A percentile compares a stretch with the other conserved stretches of the same genome.
Evolutionary conservation across 2,329 filamentous ascomycete species (phyloP).

Genomic region (Parastagonospora nodorum): DNA sequence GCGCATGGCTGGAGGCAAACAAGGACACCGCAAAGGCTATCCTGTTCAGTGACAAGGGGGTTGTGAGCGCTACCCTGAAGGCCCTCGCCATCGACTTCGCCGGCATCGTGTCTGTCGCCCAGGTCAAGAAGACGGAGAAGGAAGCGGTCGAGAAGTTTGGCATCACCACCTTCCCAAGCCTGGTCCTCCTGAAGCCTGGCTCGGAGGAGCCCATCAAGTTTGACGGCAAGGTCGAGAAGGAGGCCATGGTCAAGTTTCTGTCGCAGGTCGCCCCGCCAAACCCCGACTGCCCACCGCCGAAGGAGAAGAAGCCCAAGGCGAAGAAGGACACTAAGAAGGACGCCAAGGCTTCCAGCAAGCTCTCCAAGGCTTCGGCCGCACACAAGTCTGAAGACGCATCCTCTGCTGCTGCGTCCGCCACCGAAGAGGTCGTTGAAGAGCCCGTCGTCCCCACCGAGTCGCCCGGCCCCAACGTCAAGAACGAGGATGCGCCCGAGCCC

Average conservation of each 20-base stretch:
- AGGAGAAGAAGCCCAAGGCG: slow-evolving; percentile 50
- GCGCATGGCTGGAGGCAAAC: slow-evolving; percentile 71
- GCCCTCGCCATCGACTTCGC: slow-evolving; percentile 90
- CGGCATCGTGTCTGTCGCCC: slow-evolving; percentile 76
- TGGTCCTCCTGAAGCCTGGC: slow-evolving; percentile 78
- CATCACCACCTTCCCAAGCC: slow-evolving; percentile 76
- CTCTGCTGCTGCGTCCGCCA: slow-evolving; percentile 54
- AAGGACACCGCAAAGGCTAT: slow-evolving; percentile 80
- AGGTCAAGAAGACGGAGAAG: slow-evolving; percentile 81
- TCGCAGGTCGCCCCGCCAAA: slow-evolving; percentile 80
- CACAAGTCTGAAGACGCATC: slow-evolving; percentile 57
- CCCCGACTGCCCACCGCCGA: slow-evolving; percentile 68
- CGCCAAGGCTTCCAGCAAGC: slow-evolving; percentile 54
- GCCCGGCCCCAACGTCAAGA: slow-evolving; percentile 55
- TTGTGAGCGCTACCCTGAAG: slow-evolving; percentile 80
- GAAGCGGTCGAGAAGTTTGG: slow-evolving; percentile 74
- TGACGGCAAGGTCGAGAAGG: slow-evolving; percentile 84
- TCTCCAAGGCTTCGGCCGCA: slow-evolving; percentile 57
- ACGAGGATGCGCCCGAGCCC: slow-evolving; percentile 53
- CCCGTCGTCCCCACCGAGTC: slow-evolving; percentile 58
- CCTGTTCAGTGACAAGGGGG: slow-evolving; percentile 91
- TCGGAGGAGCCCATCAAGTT: slow-evolving; percentile 73
- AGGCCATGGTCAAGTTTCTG: slow-evolving; percentile 79
- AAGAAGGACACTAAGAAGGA: slow-evolving; percentile 54
- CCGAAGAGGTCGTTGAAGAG: slow-evolving; percentile 56